phyloP scores from a whole-genome alignment of 108 stramenopile species.

The Nitzschia putrida region DNA sequence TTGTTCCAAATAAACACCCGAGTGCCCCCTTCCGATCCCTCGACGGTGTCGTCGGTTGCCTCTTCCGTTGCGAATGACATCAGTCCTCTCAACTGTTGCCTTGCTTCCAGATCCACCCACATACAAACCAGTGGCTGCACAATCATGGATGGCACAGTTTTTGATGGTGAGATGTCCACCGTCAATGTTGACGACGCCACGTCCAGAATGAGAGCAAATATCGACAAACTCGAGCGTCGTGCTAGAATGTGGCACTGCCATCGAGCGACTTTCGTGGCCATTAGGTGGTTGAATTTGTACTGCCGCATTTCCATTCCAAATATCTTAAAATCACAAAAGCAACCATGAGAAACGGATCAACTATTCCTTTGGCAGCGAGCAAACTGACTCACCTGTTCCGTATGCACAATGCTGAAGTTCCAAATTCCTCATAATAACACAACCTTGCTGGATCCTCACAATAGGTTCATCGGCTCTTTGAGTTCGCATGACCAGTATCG shows the following conservation, averaged over 20 bases:
- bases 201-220: constrained; percentile 60
- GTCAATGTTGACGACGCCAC: constrained; percentile 80
- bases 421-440: constrained; percentile 42
- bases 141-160: constrained; percentile 69
- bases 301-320: constrained; percentile 87
- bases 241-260: constrained; percentile 42
- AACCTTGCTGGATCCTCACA: constrained; percentile 66
- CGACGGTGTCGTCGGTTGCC: constrained; percentile 55
- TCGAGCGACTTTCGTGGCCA: constrained; percentile 36
- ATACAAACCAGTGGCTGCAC: constrained; percentile 83
- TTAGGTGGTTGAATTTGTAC: constrained; percentile 74
- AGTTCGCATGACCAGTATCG: constrained; percentile 56
- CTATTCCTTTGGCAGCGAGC: background rate
- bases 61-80: constrained; percentile 72
- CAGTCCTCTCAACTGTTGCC: constrained; percentile 51
- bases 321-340: constrained; percentile 34
- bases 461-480: constrained; percentile 61
- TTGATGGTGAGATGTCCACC: constrained; percentile 54
- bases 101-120: constrained; percentile 67
- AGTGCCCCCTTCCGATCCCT: constrained; percentile 78
- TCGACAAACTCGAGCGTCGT: constrained; percentile 54
- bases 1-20: constrained; percentile 79
- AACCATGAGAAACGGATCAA: background rate
- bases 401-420: constrained; percentile 55
- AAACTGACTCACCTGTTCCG: constrained; percentile 35